These are phyloP conservation scores for Sclerospora graminicola DNA, from an alignment of 352 stramenopile species.

Conservation along the genomic window DNA sequence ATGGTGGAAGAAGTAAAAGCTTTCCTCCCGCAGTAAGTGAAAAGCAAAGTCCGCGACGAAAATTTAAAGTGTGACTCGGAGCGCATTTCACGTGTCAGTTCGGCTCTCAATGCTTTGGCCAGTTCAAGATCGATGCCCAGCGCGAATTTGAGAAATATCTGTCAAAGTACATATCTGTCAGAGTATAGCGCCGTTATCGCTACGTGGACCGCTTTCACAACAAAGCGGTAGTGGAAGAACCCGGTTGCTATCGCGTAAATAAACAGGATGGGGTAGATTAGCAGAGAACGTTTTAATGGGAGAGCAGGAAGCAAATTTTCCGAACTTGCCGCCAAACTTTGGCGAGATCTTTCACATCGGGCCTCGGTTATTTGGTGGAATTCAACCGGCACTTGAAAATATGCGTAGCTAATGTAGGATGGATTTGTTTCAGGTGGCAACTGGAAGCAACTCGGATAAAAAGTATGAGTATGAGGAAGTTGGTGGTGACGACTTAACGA, in stretches of 20 bases:
- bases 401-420: slow-evolving; percentile 75
- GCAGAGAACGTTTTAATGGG: slow-evolving; percentile 52
- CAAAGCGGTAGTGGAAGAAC: slow-evolving; percentile 56
- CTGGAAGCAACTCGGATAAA: slow-evolving; percentile 28
- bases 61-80: slow-evolving; percentile 30
- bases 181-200: slow-evolving; percentile 77
- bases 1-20: slow-evolving; percentile 27
- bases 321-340: slow-evolving; percentile 47
- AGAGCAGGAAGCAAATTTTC: slow-evolving; percentile 54
- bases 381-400: slow-evolving; percentile 55
- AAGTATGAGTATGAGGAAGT: slow-evolving; percentile 48
- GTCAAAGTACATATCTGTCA: no score
- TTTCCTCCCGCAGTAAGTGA: slow-evolving; percentile 16
- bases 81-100: slow-evolving; percentile 46
- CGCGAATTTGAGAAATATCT: slow-evolving; percentile 52
- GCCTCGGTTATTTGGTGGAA: slow-evolving; percentile 15
- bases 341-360: slow-evolving; percentile 32
- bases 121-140: slow-evolving; percentile 64
- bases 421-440: slow-evolving; percentile 45
- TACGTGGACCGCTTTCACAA: slow-evolving; percentile 73
- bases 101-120: slow-evolving; percentile 44
- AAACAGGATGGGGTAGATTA: slow-evolving; percentile 37
- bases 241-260: slow-evolving; percentile 55
- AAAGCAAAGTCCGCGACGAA: slow-evolving; percentile 31
- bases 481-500: slow-evolving; percentile 38